These are phyloP conservation scores for Botrytis paeoniae DNA, from an alignment of 2,329 filamentous ascomycete species.

Conservation along the genomic window DNA sequence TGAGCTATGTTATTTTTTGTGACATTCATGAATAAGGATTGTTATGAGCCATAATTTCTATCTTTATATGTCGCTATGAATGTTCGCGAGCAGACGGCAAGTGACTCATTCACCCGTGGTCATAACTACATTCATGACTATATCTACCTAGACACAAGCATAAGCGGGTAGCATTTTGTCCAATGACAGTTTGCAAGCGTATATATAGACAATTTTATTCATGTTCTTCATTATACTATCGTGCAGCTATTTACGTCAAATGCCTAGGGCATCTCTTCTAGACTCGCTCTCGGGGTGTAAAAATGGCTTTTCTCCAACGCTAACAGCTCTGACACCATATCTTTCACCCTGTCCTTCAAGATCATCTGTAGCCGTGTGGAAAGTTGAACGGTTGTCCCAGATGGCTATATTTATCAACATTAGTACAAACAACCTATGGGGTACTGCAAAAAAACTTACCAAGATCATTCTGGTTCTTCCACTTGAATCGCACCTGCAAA, in stretches of 20 bases:
- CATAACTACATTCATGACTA: neutral
- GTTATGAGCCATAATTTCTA: neutral
- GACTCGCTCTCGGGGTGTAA: conserved; percentile 47
- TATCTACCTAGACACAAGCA: neutral
- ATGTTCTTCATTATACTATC: neutral
- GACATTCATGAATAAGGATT: neutral
- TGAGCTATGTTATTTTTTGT: neutral
- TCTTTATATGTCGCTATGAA: neutral
- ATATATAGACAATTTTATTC: neutral
- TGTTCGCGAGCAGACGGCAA: neutral
- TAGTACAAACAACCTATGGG: neutral
- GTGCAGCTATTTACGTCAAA: neutral
- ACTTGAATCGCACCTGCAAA: conserved; percentile 47
- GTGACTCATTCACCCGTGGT: conserved; percentile 4
- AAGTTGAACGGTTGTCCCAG: conserved; percentile 56
- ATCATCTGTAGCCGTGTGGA: conserved; percentile 54
- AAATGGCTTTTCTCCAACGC: conserved; percentile 50
- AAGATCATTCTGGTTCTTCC: conserved; percentile 39
- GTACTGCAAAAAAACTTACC: conserved; percentile 7
- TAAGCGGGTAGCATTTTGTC: neutral
- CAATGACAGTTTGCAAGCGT: neutral
- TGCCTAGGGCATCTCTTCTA: conserved; percentile 42
- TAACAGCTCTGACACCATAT: conserved; percentile 47
- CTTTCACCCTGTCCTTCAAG: conserved; percentile 48
- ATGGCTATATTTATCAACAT: conserved; percentile 40